Base-by-base conservation (phyloP, 768 basidiomycete genomes). In the Leccinellum albellum region DNA sequence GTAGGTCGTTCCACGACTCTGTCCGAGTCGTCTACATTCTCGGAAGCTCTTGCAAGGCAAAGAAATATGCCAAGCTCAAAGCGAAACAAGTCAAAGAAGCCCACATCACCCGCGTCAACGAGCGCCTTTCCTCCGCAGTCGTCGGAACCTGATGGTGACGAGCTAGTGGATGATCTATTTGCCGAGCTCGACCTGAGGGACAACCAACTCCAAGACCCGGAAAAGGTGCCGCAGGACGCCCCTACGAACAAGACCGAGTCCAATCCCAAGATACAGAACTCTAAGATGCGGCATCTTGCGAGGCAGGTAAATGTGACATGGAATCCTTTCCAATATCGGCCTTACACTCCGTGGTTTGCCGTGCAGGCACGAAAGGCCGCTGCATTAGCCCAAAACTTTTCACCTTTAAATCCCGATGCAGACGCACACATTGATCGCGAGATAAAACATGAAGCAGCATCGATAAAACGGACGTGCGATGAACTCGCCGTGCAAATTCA, bases 111-210 rank as follows among this genome's bases (percentile, higher is more conserved):
- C 7, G 45, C 72, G 1, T 53, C 61, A 14, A 44, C 66, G 24
- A 46, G 53, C 14, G 15, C 60, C 3, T 37, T 66, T n/a, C 64
- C 67, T 46, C 61, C 71, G 23, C 64, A 69, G 15, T 57, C 70
- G 1, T 69, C 75, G 29, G 63, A 74, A 1, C 58, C 61, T 20
- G 35, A 37, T 37, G 78, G 80, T 44, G 82, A 87, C 54, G 81
- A 80, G 10, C 77, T 93, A 48, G 77, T 93, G 75, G 81, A 91
- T 61, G 86, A 90, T 64, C 81, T 95, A 1, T 71, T 94, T 48
- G 80, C 84, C 7, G 87, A 91, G 68, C 83, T 95, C 26, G 89
- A 91, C 63, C 82, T 82, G 7, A 75, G 79, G 61, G 79, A 90
- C 62, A 62, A 76, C 50, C 70, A 74, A 44, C 76, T 80, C 1